Conservation (phyloP, 2,329 filamentous ascomycete species). For the Monilinia aucupariae region DNA sequence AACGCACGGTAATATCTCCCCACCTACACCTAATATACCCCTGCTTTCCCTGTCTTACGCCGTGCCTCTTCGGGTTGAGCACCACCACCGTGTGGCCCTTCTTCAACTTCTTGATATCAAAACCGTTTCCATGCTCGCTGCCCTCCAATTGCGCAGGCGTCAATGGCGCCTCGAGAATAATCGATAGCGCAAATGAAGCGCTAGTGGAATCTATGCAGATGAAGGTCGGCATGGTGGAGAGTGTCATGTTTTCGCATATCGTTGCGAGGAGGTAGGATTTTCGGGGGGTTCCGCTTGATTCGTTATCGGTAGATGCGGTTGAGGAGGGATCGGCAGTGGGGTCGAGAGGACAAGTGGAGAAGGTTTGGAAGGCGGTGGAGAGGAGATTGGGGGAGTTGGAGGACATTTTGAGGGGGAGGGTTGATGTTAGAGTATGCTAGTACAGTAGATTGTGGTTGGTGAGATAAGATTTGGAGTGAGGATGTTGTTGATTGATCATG, state of each 20-base stretch:
- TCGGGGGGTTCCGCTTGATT: background rate
- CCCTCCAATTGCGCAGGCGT: slow-evolving; percentile 17
- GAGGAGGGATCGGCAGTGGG: slow-evolving; percentile 6
- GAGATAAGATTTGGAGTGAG: background rate
- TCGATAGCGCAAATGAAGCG: slow-evolving; percentile 26
- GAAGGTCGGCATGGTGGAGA: slow-evolving; percentile 31
- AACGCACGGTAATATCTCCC: slow-evolving; percentile 20
- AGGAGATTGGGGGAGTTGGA: slow-evolving; percentile 24
- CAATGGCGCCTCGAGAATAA: slow-evolving; percentile 19
- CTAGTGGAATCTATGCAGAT: slow-evolving; percentile 26
- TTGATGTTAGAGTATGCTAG: background rate
- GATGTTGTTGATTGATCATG: background rate
- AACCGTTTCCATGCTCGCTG: slow-evolving; percentile 14
- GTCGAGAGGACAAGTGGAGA: slow-evolving; percentile 21
- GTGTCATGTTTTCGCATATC: slow-evolving; percentile 31
- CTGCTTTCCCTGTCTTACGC: slow-evolving; percentile 27
- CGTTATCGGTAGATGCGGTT: slow-evolving; percentile 3
- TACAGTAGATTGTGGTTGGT: background rate
- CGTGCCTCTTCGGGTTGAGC: slow-evolving; percentile 21
- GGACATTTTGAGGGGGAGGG: background rate
- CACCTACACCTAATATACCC: slow-evolving; percentile 27
- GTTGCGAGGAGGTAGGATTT: slow-evolving; percentile 27
- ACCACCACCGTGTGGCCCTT: slow-evolving; percentile 27
- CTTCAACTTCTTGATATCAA: slow-evolving; percentile 26
- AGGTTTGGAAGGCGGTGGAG: slow-evolving; percentile 24